Evolutionary conservation across 2,329 filamentous ascomycete genomes (phyloP).

Genomic region (Calonectria hongkongensis): DNA sequence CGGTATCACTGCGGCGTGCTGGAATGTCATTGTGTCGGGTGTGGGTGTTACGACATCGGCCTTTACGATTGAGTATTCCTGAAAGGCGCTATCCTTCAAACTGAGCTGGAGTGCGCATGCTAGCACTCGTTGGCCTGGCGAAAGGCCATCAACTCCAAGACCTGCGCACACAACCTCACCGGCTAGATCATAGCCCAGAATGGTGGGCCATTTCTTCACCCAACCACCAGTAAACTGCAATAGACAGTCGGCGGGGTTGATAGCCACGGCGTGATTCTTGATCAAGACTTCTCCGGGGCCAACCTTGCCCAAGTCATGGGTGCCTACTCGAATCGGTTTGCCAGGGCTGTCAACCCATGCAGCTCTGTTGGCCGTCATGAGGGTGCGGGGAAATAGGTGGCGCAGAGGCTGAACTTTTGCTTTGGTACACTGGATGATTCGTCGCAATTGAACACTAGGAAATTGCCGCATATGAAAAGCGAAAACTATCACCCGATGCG

Average conservation of each 20-base stretch:
- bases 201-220: slow-evolving; percentile 19
- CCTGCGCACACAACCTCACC: background rate
- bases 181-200: slow-evolving; percentile 7
- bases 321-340: background rate
- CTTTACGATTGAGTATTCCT: background rate
- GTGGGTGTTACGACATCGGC: background rate
- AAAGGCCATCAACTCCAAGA: background rate
- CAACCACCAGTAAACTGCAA: slow-evolving; percentile 8
- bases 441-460: background rate
- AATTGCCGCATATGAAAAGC: background rate
- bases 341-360: slow-evolving; percentile 20
- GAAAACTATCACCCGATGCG: background rate
- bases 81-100: slow-evolving; percentile 2
- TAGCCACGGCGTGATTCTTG: slow-evolving; percentile 1
- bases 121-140: slow-evolving; percentile 2
- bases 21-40: background rate
- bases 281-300: background rate
- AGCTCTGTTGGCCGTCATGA: background rate
- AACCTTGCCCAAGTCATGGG: background rate
- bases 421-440: too few relatives aligned
- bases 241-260: slow-evolving; percentile 13
- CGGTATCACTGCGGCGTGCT: slow-evolving; percentile 5
- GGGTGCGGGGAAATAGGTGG: background rate
- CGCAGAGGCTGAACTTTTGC: background rate
- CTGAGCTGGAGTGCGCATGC: slow-evolving; percentile 12